Base-by-base conservation (phyloP, 2,329 filamentous ascomycete genomes). In the Teratosphaeria epicoccoides region DNA sequence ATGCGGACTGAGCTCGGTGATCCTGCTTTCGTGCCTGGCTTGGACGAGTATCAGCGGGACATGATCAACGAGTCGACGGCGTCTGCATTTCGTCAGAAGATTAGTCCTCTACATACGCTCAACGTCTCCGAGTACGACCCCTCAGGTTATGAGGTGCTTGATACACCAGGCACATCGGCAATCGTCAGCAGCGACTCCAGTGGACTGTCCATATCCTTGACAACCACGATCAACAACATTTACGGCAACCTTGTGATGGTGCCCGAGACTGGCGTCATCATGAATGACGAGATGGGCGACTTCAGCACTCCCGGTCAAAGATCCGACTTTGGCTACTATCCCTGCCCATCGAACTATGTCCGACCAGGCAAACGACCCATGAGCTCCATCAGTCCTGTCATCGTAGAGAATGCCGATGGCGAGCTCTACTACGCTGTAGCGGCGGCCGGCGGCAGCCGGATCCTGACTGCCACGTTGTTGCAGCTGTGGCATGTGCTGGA, bases 291-390 rank as follows among this genome's bases (percentile, higher is more conserved):
- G 52, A 71, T 71, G 69, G 62, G 83, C 73, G 88, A 95, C 71
- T 96, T 96, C 73, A 88, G 84, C 47, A 89, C 95, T 61, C 90
- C 91, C 0, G 81, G 81, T 49, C 72, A 77, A 1, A 77, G 76
- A 52, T 95, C 95, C 66, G 81, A 83, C 24, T 97, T 96, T 66
- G 89, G 88, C 49, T 95, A 88, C 71, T 79, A 84, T 44, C 89
- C 91, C 1, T 84, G 81, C 0, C 80, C 82, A 3, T 78, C 83
- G 44, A 96, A 97, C 75, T 96, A 82, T 66, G 82, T 96, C 66
- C 78, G 82, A 4, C 82, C 88, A 0, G 77, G 81, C 46, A 96
- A 96, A 69, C 81, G 91, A 0, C 88, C 90, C 0, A 73, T 96
- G 3, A 90, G 85, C 1, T 90, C 85, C 56, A 89, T 93, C 59